Conservation (phyloP, 78 protist genomes). For the Emiliania huxleyi region DNA sequence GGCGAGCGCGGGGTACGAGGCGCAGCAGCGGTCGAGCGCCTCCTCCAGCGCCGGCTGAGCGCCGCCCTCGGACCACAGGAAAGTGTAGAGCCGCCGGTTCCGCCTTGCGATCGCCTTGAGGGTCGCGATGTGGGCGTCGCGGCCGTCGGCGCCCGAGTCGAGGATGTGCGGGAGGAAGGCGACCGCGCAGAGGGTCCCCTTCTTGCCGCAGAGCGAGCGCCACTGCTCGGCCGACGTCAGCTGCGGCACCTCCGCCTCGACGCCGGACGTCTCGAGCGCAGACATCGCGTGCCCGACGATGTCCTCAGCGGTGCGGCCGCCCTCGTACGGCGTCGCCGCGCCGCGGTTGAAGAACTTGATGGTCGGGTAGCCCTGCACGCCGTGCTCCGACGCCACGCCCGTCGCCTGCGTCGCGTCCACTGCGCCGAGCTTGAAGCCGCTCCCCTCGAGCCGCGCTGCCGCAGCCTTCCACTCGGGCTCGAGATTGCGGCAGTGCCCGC, state of each 20-base stretch:
- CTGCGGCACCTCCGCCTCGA: too few species aligned
- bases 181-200: background rate
- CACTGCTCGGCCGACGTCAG: background rate
- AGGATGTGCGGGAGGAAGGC: conserved; percentile 35
- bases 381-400: background rate
- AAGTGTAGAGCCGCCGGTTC: too few species aligned
- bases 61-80: too few species aligned
- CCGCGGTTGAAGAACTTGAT: background rate
- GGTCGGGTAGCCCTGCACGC: background rate
- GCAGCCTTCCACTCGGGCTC: background rate
- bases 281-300: background rate
- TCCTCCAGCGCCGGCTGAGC: too few species aligned
- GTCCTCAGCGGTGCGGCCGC: background rate
- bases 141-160: conserved; percentile 43
- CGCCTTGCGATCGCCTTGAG: too few species aligned
- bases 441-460: background rate
- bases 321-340: background rate
- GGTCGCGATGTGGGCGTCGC: conserved; percentile 8
- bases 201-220: background rate
- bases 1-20: too few species aligned
- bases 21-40: too few species aligned
- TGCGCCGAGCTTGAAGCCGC: background rate
- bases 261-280: background rate
- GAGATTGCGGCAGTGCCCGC: too few species aligned
- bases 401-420: background rate